A percentile compares a stretch with the other conserved stretches of the same genome.
Evolutionary conservation across 2,329 filamentous ascomycete species (phyloP).

Genomic region (Alternaria sp.): DNA sequence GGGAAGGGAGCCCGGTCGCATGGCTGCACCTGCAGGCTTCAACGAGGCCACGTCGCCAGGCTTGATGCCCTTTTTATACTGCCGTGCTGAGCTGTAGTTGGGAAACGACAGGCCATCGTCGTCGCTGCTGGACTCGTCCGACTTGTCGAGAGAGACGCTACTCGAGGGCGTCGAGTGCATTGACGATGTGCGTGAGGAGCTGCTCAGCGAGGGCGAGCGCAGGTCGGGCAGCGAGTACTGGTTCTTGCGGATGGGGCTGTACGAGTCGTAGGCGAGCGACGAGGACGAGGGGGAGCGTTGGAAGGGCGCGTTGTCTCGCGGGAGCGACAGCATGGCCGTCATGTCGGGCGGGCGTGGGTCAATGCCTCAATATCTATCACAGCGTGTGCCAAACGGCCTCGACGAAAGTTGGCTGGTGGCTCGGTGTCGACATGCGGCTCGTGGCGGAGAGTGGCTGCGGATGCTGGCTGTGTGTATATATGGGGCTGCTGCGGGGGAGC

Average conservation of each 20-base stretch:
- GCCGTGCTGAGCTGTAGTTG: constrained; percentile 46
- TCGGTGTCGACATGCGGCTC: constrained; percentile 46
- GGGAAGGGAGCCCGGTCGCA: constrained; percentile 52
- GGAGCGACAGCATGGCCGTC: constrained; percentile 53
- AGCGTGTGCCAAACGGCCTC: constrained; percentile 40
- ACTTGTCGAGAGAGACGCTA: constrained; percentile 68
- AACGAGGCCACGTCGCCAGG: constrained; percentile 41
- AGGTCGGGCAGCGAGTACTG: constrained; percentile 49
- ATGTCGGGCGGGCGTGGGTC: constrained; percentile 34
- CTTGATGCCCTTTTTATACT: constrained; percentile 20
- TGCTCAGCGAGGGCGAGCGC: constrained; percentile 42
- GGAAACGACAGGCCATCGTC: constrained; percentile 58
- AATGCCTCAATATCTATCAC: constrained; percentile 35
- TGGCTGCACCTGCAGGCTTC: constrained; percentile 45
- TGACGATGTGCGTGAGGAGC: constrained; percentile 58
- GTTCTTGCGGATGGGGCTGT: constrained; percentile 43
- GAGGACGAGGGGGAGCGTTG: constrained; percentile 55
- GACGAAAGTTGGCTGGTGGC: constrained; percentile 21
- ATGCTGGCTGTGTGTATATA: constrained; percentile 11
- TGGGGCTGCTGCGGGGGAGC: constrained; percentile 5
- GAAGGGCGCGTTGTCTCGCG: constrained; percentile 45
- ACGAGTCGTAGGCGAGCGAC: constrained; percentile 54
- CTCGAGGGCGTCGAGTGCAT: constrained; percentile 70
- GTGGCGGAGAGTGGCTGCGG: constrained; percentile 17
- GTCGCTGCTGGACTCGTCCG: constrained; percentile 54